These are phyloP conservation scores for Xylaria sp. DNA, from an alignment of 495 filamentous ascomycete genomes.

Conservation along the genomic window DNA sequence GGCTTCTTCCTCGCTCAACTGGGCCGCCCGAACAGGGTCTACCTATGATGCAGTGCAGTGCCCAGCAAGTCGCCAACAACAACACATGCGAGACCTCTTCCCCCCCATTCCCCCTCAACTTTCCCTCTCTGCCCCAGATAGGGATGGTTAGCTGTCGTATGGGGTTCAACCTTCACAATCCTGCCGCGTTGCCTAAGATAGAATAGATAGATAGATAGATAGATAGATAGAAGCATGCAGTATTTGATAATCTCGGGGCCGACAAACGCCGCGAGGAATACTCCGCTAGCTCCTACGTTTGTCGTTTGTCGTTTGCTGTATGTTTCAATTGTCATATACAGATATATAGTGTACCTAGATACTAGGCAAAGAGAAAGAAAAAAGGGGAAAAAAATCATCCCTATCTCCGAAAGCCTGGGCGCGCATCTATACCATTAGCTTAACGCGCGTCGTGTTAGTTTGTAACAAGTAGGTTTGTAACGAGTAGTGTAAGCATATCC, in stretches of 20 bases:
- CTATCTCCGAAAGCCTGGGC: neutral
- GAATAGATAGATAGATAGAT: neutral
- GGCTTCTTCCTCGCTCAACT: neutral
- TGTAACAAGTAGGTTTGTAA: neutral
- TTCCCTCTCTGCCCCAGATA: neutral
- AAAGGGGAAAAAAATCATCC: neutral
- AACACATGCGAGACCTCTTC: neutral
- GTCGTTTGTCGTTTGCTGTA: no score
- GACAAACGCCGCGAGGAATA: neutral
- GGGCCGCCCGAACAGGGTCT: neutral
- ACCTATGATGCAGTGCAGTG: neutral
- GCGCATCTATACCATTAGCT: neutral
- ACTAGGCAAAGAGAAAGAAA: no score
- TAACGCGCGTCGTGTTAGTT: neutral
- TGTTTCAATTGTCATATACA: no score
- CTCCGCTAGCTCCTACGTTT: no score
- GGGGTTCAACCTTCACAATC: neutral
- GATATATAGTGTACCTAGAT: no score
- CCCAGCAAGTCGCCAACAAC: neutral
- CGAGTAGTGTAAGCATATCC: no score
- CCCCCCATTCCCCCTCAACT: neutral
- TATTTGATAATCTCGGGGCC: neutral
- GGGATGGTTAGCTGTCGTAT: neutral
- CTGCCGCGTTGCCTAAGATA: neutral
- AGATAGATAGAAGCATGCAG: neutral